Conservation (phyloP, 352 stramenopile genomes). For the Albugo candida region DNA sequence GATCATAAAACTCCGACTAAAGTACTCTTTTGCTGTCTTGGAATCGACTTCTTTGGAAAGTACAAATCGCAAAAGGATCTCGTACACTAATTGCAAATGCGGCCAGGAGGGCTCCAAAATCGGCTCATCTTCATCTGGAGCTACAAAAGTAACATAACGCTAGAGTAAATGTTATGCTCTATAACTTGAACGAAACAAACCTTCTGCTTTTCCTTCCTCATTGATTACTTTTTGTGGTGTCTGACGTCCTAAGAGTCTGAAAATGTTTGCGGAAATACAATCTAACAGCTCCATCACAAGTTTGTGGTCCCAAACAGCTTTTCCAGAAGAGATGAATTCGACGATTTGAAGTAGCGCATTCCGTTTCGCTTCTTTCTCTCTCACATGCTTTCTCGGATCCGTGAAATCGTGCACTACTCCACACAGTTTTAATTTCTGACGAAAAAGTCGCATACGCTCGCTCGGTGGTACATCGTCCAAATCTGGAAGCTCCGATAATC, state of each 20-base stretch:
- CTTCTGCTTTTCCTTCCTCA: conserved; percentile 26
- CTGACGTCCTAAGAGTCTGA: conserved; percentile 59
- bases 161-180: background rate
- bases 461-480: conserved; percentile 28
- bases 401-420: conserved; percentile 34
- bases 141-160: conserved; percentile 8
- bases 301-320: conserved; percentile 30
- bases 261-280: conserved; percentile 72
- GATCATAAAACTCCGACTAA: conserved; percentile 93
- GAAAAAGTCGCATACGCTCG: conserved; percentile 41
- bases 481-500: conserved; percentile 27
- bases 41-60: conserved; percentile 92
- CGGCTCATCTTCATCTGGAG: conserved; percentile 95
- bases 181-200: conserved; percentile 3
- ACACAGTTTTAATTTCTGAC: conserved; percentile 45
- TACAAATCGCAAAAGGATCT: conserved; percentile 97
- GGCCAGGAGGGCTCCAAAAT: conserved; percentile 93
- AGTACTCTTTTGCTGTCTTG: conserved; percentile 93
- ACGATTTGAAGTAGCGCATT: conserved; percentile 94
- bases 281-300: conserved; percentile 51
- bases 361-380: conserved; percentile 78
- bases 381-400: conserved; percentile 33
- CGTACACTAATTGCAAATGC: conserved; percentile 96
- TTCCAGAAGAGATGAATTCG: conserved; percentile 87
- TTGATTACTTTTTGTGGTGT: conserved; percentile 55